Evolutionary conservation across 2,329 filamentous ascomycete species (phyloP).

Genomic region (Fusarium xylarioides): DNA sequence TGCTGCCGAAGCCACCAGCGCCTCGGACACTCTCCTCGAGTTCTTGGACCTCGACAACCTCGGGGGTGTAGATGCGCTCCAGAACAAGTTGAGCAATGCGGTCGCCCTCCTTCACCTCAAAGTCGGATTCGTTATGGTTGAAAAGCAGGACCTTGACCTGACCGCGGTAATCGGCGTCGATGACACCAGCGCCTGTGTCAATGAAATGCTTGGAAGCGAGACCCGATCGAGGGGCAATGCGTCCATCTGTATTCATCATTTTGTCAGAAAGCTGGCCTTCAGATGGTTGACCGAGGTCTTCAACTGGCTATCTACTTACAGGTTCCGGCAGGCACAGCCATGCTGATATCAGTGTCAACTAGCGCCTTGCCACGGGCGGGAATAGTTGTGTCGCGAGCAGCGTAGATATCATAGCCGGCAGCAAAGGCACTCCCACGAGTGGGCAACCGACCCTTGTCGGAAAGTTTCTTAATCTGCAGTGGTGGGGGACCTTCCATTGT

Average conservation of each 20-base stretch:
- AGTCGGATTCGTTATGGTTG: conserved; percentile 87
- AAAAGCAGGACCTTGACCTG: conserved; percentile 95
- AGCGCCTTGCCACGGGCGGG: conserved; percentile 85
- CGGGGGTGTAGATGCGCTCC: conserved; percentile 93
- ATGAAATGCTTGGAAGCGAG: conserved; percentile 95
- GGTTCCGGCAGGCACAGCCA: conserved; percentile 89
- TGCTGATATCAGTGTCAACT: conserved; percentile 89
- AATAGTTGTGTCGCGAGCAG: conserved; percentile 76
- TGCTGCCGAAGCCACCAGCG: conserved; percentile 91
- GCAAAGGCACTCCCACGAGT: conserved; percentile 90
- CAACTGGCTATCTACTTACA: conserved; percentile 66
- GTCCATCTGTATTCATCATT: conserved; percentile 70
- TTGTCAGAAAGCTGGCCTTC: not conserved
- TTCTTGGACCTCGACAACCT: conserved; percentile 87
- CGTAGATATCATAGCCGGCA: conserved; percentile 94
- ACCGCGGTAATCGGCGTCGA: conserved; percentile 96
- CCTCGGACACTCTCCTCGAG: conserved; percentile 91
- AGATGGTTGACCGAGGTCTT: not conserved
- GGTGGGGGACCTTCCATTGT: conserved; percentile 61
- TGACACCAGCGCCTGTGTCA: conserved; percentile 94
- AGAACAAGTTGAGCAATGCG: conserved; percentile 92
- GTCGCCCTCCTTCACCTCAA: conserved; percentile 83
- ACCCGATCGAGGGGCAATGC: conserved; percentile 89
- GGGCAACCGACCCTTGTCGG: conserved; percentile 79
- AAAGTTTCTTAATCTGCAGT: conserved; percentile 89